Conservation (phyloP, 2,329 filamentous ascomycete genomes). For the Exserohilum rostratum region DNA sequence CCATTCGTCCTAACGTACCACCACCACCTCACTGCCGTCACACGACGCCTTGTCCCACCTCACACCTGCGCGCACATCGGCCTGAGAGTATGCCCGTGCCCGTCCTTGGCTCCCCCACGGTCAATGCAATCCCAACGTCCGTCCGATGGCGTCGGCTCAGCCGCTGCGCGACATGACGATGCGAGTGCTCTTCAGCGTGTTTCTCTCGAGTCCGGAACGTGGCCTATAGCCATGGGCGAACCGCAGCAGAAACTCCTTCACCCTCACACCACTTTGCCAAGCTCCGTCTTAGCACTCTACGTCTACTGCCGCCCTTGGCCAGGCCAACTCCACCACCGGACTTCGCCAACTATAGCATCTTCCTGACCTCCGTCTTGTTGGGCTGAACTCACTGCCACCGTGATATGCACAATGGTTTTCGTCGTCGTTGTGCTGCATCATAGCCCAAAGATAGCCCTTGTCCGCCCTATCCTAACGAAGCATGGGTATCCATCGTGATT, state of each 20-base stretch:
- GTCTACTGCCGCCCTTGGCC: not conserved
- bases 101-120: not conserved
- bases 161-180: not conserved
- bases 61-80: not conserved
- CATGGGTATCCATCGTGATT: not conserved
- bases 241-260: not conserved
- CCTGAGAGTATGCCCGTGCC: not conserved
- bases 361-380: constrained; percentile 7
- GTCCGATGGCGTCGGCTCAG: not conserved
- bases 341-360: constrained; percentile 17
- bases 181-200: not conserved
- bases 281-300: not conserved
- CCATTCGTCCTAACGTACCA: not conserved
- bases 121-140: not conserved
- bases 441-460: not conserved
- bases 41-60: not conserved
- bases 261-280: not conserved
- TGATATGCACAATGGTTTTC: not conserved
- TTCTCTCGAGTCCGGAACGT: not conserved
- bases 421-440: not conserved
- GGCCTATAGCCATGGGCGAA: not conserved
- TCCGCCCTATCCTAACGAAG: not conserved
- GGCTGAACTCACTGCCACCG: not conserved
- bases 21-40: not conserved
- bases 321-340: constrained; percentile 7